Conservation (phyloP, 1,139 yeast genomes). For the Candida tunisiensis region DNA sequence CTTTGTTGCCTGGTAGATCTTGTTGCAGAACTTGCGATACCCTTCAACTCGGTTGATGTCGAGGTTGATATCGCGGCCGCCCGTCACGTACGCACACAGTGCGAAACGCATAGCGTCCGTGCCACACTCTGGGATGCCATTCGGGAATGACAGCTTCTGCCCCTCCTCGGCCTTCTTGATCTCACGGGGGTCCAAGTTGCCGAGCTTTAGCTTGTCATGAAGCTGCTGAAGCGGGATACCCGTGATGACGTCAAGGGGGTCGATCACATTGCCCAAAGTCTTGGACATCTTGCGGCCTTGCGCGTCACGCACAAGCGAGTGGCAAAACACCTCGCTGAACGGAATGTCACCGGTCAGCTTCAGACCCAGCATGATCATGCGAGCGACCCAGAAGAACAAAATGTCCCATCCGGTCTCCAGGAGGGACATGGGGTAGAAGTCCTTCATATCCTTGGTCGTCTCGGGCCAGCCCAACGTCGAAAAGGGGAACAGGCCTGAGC, state of each 20-base stretch:
- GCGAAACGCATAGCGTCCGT: conserved; percentile 98
- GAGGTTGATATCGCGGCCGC: conserved; percentile 95
- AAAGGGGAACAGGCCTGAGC: conserved; percentile 97
- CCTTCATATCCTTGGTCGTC: conserved; percentile 52
- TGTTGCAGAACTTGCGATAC: conserved; percentile 98
- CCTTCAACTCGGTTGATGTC: conserved; percentile 97
- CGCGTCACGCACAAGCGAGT: conserved; percentile 95
- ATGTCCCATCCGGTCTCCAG: conserved; percentile 99
- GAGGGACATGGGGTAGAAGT: conserved; percentile 80
- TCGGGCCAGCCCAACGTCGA: conserved; percentile 94
- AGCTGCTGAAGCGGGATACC: conserved; percentile 73
- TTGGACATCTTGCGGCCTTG: conserved; percentile 95
- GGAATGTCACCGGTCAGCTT: conserved; percentile 87
- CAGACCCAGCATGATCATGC: conserved; percentile 87
- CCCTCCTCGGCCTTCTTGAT: conserved; percentile 77
- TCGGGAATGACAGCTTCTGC: conserved; percentile 81
- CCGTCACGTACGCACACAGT: conserved; percentile 94
- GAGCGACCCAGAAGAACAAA: conserved; percentile 94
- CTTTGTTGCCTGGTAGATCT: conserved; percentile 97
- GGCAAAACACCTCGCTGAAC: conserved; percentile 94
- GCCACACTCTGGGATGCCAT: conserved; percentile 98
- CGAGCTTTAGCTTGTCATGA: conserved; percentile 59
- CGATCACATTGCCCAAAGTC: conserved; percentile 90
- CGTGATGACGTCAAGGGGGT: conserved; percentile 82
- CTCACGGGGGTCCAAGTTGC: conserved; percentile 86